Percentiles rank a stretch among this genome's conserved stretches.
Evolutionary conservation across 768 basidiomycete species (phyloP).

Genomic region (Agrocybe pediades): DNA sequence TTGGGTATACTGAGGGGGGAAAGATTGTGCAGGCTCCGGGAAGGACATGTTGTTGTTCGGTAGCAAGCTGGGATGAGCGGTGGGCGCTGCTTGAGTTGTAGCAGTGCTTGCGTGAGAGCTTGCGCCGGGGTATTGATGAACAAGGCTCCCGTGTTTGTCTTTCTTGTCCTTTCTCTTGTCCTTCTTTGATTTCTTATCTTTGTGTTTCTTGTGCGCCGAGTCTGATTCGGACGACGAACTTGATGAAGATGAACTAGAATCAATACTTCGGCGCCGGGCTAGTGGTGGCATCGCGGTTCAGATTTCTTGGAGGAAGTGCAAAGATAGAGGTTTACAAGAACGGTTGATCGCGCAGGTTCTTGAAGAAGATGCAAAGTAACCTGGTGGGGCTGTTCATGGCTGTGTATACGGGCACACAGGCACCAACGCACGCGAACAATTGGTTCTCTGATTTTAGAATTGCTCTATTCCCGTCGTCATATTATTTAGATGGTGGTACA

Average conservation of each 20-base stretch:
- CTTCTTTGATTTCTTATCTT: constrained; percentile 29
- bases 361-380: background rate
- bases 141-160: constrained; percentile 16
- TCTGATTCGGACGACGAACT: constrained; percentile 21
- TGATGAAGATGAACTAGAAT: constrained; percentile 25
- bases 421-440: background rate
- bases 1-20: constrained; percentile 15
- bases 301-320: background rate
- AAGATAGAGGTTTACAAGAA: background rate
- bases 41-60: background rate
- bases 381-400: background rate
- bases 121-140: constrained; percentile 10
- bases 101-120: background rate
- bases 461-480: background rate
- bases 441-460: background rate
- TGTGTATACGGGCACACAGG: background rate
- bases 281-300: background rate
- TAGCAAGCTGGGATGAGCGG: background rate
- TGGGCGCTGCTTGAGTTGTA: background rate
- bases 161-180: constrained; percentile 25
- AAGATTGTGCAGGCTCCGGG: background rate
- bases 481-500: background rate
- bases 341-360: background rate
- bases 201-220: constrained; percentile 26
- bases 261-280: constrained; percentile 32